A percentile compares a stretch with the other conserved stretches of the same genome.
phyloP scores from a whole-genome alignment of 129 eudicot genomes.

The Helichrysum umbraculigerum region DNA sequence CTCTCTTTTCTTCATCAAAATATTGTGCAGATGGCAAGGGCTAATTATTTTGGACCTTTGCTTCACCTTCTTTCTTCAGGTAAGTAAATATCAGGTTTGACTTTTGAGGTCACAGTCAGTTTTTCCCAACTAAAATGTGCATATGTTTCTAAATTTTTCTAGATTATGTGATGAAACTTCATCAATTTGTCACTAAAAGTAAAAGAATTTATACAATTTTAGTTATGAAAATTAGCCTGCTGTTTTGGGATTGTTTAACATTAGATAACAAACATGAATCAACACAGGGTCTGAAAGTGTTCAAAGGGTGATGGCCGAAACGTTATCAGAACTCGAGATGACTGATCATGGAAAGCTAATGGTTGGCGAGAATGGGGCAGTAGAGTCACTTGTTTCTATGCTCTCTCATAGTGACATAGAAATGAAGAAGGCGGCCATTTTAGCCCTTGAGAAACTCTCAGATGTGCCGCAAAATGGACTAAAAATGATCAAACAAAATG shows the following conservation, averaged over 20 bases:
- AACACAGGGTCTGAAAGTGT: constrained; percentile 41
- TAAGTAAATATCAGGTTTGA: constrained; percentile 21
- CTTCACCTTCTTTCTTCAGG: constrained; percentile 53
- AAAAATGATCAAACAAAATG: constrained; percentile 48
- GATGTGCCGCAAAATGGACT: constrained; percentile 47
- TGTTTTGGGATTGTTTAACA: not conserved
- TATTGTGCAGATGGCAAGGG: constrained; percentile 54
- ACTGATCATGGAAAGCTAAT: constrained; percentile 46
- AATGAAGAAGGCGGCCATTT: constrained; percentile 43
- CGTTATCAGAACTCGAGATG: constrained; percentile 51
- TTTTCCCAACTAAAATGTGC: not conserved
- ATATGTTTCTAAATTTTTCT: not conserved
- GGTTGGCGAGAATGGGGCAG: constrained; percentile 40
- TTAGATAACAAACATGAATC: not conserved
- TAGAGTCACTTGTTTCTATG: constrained; percentile 44
- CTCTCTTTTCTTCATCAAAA: constrained; percentile 46
- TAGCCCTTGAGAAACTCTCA: constrained; percentile 47
- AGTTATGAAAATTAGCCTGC: no score
- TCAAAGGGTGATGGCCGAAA: constrained; percentile 44
- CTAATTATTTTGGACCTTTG: constrained; percentile 49
- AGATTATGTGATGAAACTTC: not conserved
- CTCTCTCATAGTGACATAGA: constrained; percentile 38
- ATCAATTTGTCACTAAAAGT: not conserved
- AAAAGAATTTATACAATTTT: no score
- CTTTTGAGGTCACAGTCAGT: constrained; percentile 14